Evolutionary conservation across 176 grass and related monocot genomes (phyloP).

Genomic region (Metroxylon sagu): DNA sequence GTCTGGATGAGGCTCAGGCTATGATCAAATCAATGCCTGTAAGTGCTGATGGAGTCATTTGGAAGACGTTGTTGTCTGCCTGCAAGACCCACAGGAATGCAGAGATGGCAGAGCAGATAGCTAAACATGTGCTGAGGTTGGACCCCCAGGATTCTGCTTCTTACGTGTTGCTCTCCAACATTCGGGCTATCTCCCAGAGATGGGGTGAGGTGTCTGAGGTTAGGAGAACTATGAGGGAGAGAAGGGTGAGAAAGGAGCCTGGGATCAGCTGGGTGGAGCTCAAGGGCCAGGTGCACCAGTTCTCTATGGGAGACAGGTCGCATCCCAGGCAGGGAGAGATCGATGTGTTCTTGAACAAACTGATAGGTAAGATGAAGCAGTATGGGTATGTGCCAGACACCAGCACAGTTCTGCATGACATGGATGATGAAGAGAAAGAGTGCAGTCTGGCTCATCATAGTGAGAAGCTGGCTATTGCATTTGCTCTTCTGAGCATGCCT

Average conservation of each 20-base stretch:
- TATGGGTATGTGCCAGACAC: conserved; percentile 53
- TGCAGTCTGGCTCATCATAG: conserved; percentile 56
- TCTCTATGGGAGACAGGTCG: conserved; percentile 44
- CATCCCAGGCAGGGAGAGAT: conserved; percentile 47
- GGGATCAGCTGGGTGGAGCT: conserved; percentile 66
- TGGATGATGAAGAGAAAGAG: conserved; percentile 78
- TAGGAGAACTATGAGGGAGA: conserved; percentile 43
- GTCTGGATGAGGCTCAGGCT: conserved; percentile 41
- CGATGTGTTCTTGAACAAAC: conserved; percentile 35
- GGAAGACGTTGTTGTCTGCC: conserved; percentile 65
- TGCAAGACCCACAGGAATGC: conserved; percentile 51
- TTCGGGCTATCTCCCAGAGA: conserved; percentile 43
- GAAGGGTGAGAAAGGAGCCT: conserved; percentile 58
- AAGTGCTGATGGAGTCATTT: conserved; percentile 45
- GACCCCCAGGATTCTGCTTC: conserved; percentile 54
- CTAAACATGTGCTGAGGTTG: conserved; percentile 42
- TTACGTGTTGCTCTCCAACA: conserved; percentile 64
- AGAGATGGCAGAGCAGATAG: conserved; percentile 52
- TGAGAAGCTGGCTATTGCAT: conserved; percentile 67
- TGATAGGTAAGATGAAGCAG: conserved; percentile 41
- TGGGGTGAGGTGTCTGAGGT: conserved; percentile 43
- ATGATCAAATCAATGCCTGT: conserved; percentile 58
- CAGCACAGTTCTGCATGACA: conserved; percentile 66
- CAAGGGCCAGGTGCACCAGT: conserved; percentile 60
- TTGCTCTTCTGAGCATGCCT: conserved; percentile 54